These are phyloP conservation scores for Royoungia palumana DNA, from an alignment of 768 basidiomycete species.

Conservation along the genomic window DNA sequence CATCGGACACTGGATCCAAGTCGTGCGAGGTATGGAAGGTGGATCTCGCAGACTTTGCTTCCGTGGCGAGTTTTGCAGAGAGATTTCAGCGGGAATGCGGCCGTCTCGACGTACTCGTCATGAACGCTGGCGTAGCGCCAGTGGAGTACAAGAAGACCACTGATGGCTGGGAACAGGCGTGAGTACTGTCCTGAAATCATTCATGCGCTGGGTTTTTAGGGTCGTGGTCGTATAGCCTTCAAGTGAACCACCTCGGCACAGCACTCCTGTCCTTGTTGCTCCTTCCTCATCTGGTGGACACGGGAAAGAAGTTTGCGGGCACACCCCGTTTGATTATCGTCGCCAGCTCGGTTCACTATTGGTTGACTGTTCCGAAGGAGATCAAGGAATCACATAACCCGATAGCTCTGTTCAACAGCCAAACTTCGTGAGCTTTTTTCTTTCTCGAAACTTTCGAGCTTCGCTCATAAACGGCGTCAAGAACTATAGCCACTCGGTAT, in stretches of 20 bases:
- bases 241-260: constrained; percentile 36
- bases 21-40: constrained; percentile 28
- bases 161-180: constrained; percentile 50
- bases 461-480: neutral
- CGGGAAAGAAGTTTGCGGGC: constrained; percentile 21
- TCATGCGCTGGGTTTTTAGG: too few species aligned
- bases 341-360: constrained; percentile 29
- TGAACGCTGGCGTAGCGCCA: constrained; percentile 37
- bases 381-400: constrained; percentile 20
- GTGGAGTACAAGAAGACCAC: constrained; percentile 23
- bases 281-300: constrained; percentile 28
- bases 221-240: constrained; percentile 22
- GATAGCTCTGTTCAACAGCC: constrained; percentile 22
- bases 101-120: constrained; percentile 34
- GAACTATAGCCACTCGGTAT: constrained; percentile 23
- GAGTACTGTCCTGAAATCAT: neutral
- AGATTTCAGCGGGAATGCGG: constrained; percentile 5
- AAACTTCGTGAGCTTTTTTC: constrained; percentile 12
- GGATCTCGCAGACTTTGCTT: constrained; percentile 17
- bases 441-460: neutral
- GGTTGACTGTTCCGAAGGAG: constrained; percentile 14
- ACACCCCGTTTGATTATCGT: constrained; percentile 31
- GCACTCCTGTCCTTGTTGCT: constrained; percentile 32
- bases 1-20: constrained; percentile 25
- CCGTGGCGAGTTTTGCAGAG: constrained; percentile 12